Evolutionary conservation across 306 rosid species (phyloP).

Genomic region (Amphicarpaea edgeworthii): DNA sequence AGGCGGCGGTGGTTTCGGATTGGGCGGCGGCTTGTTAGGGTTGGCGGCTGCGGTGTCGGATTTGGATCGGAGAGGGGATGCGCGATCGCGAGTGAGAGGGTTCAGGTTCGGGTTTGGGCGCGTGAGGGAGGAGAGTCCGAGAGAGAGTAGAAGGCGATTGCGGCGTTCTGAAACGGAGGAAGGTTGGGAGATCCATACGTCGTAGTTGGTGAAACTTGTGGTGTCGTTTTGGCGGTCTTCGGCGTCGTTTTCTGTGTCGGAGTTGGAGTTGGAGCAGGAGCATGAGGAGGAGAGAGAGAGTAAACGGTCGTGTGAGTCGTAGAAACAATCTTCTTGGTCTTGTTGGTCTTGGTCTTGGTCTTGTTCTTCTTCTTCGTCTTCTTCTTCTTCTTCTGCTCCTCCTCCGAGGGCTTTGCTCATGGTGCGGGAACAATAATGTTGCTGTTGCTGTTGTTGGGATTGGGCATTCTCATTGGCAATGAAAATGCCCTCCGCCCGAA

Average conservation of each 20-base stretch:
- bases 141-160: conserved; percentile 66
- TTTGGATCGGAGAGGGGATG: conserved; percentile 63
- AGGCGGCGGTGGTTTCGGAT: conserved; percentile 52
- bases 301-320: conserved; percentile 91
- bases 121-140: conserved; percentile 77
- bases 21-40: conserved; percentile 42
- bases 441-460: neutral
- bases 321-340: conserved; percentile 65
- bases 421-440: conserved; percentile 36
- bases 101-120: conserved; percentile 41
- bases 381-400: neutral
- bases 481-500: conserved; percentile 57
- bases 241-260: conserved; percentile 51
- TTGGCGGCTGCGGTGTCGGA: conserved; percentile 52
- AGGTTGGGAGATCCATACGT: conserved; percentile 94
- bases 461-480: conserved; percentile 83
- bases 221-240: conserved; percentile 43
- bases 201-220: conserved; percentile 62
- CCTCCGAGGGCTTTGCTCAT: conserved; percentile 70
- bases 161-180: conserved; percentile 94
- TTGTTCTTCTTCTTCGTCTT: conserved; percentile 62
- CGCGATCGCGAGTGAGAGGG: conserved; percentile 62
- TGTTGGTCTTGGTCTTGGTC: conserved; percentile 61
- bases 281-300: conserved; percentile 84
- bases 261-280: conserved; percentile 85